Percentiles rank a stretch among this genome's conserved stretches.
Conservation (phyloP, 2,329 filamentous ascomycete species). For the Basipetospora chlamydospora region DNA sequence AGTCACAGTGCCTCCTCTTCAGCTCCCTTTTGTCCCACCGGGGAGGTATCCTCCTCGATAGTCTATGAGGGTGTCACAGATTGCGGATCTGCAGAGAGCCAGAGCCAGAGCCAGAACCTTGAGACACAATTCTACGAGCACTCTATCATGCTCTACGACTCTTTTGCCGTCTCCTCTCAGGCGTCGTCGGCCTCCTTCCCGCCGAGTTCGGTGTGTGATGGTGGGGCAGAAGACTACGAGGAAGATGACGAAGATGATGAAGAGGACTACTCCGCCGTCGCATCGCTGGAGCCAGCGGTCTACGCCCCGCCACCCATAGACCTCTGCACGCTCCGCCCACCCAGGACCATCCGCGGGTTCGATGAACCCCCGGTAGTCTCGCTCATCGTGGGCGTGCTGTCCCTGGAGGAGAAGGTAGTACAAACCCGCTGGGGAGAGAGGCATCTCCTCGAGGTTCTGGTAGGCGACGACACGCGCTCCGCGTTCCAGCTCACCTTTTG, state of each 20-base stretch:
- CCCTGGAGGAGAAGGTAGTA: constrained; percentile 51
- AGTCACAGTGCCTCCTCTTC: too few species aligned
- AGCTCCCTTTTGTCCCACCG: too few species aligned
- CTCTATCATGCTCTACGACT: constrained; percentile 32
- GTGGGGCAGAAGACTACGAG: too few species aligned
- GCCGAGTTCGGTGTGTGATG: too few species aligned
- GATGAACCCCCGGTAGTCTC: constrained; percentile 59
- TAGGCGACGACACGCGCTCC: constrained; percentile 73
- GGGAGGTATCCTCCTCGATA: too few species aligned
- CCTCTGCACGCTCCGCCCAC: constrained; percentile 16
- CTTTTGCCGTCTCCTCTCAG: constrained; percentile 8
- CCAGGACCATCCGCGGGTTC: constrained; percentile 39
- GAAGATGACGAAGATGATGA: too few species aligned
- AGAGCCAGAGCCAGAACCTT: too few species aligned
- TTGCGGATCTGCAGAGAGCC: too few species aligned
- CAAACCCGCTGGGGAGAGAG: constrained; percentile 50
- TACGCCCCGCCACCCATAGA: constrained; percentile 11
- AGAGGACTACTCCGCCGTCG: constrained; percentile 22
- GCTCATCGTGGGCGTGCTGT: constrained; percentile 66
- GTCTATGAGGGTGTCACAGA: too few species aligned
- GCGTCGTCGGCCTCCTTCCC: constrained; percentile 18
- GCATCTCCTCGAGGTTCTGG: constrained; percentile 59
- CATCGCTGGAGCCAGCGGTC: constrained; percentile 16
- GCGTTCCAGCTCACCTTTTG: constrained; percentile 78
- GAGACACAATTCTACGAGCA: constrained; percentile 71